Base-by-base conservation (phyloP, 1,284 basidiomycete genomes). In the Chalciporus piperatoides region DNA sequence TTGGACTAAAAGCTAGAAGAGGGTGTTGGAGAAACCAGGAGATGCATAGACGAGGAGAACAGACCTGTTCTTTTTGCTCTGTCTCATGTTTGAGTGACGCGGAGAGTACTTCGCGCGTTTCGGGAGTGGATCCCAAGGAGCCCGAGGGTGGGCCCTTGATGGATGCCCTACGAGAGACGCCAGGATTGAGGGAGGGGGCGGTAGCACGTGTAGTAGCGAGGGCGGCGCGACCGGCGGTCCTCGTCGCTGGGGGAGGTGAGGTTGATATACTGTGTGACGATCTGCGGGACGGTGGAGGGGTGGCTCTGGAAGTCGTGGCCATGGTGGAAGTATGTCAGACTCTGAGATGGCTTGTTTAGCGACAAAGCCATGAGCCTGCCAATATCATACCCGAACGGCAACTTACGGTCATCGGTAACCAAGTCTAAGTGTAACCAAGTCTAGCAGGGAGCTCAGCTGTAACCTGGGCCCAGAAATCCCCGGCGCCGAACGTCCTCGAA, bases 31-130 rank as follows among this genome's bases (percentile, higher is more conserved):
- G 51, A 50, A 41, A 15, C 24, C 27, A 38, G 43, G 5, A 32
- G 28, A 36, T 4, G 28, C 41, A 41, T 14, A 27, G 41, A 39
- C 46, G 46, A 23, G 32, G 44, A 33, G 41, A 7, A 68, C 75
- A 46, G 60, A 84, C 88, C 72, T 85, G 80, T 68, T 91, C 88
- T 67, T 88, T 90, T 59, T 84, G 78, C 57, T 90, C 86, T 11
- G 82, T 86, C 64, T 90, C 88, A 44, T 80, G 75, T 65, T 82
- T 86, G 51, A 90, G 71, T 23, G 82, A 80, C 32, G 75, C 77
- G 8, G 78, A 71, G 36, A 90, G 71, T 21, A 73, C 68, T 48
- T 86, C 82, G 41, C 73, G 70, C 10, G 74, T 69, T 48, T 80
- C 77, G 30, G 55, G 52, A n/a, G 52, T 51, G 15, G 61, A 54